Evolutionary conservation across 352 stramenopile species (phyloP).

Genomic region (Aphanomyces invadans): DNA sequence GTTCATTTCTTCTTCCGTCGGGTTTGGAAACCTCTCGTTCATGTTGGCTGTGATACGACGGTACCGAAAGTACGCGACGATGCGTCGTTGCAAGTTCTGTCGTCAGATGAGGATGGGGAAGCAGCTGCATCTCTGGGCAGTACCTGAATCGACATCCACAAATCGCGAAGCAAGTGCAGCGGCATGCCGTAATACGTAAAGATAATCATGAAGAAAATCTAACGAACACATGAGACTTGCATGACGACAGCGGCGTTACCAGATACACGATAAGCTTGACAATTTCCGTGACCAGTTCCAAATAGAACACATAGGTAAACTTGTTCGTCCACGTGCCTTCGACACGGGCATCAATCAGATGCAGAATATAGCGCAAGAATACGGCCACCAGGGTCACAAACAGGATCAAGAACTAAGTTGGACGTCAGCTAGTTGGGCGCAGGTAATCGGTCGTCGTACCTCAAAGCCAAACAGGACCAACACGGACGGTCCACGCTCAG

Average conservation of each 20-base stretch:
- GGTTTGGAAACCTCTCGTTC: conserved; percentile 92
- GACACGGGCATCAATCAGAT: conserved; percentile 89
- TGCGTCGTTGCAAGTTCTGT: conserved; percentile 76
- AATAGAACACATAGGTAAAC: conserved; percentile 89
- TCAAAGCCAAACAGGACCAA: conserved; percentile 97
- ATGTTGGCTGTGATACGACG: conserved; percentile 93
- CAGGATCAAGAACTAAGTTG: conserved; percentile 91
- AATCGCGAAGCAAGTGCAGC: conserved; percentile 95
- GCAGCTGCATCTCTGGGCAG: not conserved
- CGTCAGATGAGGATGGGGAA: conserved; percentile 24
- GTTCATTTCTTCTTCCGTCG: conserved; percentile 92
- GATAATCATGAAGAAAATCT: conserved; percentile 96
- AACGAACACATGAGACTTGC: not conserved
- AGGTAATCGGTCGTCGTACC: too few relatives aligned
- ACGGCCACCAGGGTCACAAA: conserved; percentile 87
- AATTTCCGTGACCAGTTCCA: conserved; percentile 93
- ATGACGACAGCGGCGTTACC: conserved; percentile 30
- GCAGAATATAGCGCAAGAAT: conserved; percentile 87
- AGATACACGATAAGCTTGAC: conserved; percentile 96
- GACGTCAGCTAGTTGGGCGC: too few relatives aligned
- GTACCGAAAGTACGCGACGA: conserved; percentile 87
- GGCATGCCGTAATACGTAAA: conserved; percentile 97
- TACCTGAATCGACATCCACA: conserved; percentile 82
- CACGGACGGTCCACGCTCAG: conserved; percentile 83
- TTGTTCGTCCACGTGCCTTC: conserved; percentile 86